Evolutionary conservation across 2,329 filamentous ascomycete species (phyloP), one percentile per base, ranked within the genome.

Genomic region (Hymenoscyphus albidus): DNA sequence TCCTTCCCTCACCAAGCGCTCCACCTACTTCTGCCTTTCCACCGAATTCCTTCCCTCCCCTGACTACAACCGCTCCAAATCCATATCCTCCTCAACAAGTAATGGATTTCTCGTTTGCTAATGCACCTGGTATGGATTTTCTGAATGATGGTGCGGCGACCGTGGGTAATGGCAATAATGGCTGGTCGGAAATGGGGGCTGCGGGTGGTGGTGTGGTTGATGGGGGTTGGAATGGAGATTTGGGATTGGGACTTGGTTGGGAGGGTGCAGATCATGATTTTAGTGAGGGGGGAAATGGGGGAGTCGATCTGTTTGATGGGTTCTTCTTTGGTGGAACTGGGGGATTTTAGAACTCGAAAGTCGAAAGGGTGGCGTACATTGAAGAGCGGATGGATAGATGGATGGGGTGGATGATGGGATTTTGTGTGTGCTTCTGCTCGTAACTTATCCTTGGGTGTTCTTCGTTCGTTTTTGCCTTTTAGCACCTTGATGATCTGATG

Each of bases 301-400:
- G 68, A 2, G 40, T 76, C 65, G 81, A 83, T 76, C 70, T 85
- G 39, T 80, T 84, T 68, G 81, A 83, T 70, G 82, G 81, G 3
- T 85, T 82, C 72, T 85, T 84, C 73, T 84, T 85, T 75, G 82
- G 82, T 12, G 71, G 70, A 14, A 66, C 67, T 31, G 71, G 71
- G 55, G 68, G 54, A 35, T 62, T 62, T 42, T 62, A 51, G 42
- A 18, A 27, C 35, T 35, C 27, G 27, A 3, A 35, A 35, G 6
- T 35, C 4, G 35, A 35, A 35, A 35, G 35, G 2, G 35, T 35
- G 35, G 35, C 9, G 35, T 35, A 35, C 35, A 10, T 35, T 2
- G 35, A 35, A 35, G 35, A 10, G 35, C 4, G 35, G 35, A 35
- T 35, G 35, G 35, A 35, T 6, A 9, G 35, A 35, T 4, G 35